Evolutionary conservation across 495 filamentous ascomycete species (phyloP).

Genomic region (Durotheca rogersii): DNA sequence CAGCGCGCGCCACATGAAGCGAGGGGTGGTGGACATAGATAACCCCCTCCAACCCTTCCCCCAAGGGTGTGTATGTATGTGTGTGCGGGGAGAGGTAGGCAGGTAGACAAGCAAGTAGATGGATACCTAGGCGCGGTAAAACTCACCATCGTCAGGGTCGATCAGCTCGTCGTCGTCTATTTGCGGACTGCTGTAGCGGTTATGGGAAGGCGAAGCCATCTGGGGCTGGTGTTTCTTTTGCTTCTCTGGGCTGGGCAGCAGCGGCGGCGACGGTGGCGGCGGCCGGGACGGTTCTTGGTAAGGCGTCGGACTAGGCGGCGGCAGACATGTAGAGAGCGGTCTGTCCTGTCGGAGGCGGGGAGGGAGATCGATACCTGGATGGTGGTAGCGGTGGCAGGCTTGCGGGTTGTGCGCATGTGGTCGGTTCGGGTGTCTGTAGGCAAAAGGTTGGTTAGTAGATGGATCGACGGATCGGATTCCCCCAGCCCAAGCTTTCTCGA

Average conservation of each 20-base stretch:
- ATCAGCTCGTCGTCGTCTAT: constrained; percentile 86
- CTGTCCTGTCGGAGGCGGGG: too few species aligned
- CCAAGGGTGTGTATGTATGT: too few species aligned
- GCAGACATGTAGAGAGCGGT: too few species aligned
- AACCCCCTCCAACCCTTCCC: too few species aligned
- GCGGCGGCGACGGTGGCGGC: too few species aligned
- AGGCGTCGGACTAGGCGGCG: too few species aligned
- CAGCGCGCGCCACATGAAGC: too few species aligned
- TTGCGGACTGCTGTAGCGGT: constrained; percentile 67
- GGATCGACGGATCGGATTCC: neutral
- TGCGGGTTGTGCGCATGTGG: neutral
- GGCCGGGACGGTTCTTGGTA: too few species aligned
- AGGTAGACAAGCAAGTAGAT: too few species aligned
- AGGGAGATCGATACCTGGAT: too few species aligned
- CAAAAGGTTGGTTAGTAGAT: neutral
- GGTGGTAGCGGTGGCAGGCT: neutral
- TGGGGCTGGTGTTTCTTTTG: constrained; percentile 8
- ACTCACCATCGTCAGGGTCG: constrained; percentile 89
- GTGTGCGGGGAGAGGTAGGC: too few species aligned
- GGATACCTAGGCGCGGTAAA: neutral
- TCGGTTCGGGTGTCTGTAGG: neutral
- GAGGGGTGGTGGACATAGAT: too few species aligned
- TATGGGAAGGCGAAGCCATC: constrained; percentile 41
- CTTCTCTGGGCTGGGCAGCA: neutral
- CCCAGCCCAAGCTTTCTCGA: constrained; percentile 9